phyloP scores from a whole-genome alignment of 768 basidiomycete genomes.

The Floccularia luteovirens region DNA sequence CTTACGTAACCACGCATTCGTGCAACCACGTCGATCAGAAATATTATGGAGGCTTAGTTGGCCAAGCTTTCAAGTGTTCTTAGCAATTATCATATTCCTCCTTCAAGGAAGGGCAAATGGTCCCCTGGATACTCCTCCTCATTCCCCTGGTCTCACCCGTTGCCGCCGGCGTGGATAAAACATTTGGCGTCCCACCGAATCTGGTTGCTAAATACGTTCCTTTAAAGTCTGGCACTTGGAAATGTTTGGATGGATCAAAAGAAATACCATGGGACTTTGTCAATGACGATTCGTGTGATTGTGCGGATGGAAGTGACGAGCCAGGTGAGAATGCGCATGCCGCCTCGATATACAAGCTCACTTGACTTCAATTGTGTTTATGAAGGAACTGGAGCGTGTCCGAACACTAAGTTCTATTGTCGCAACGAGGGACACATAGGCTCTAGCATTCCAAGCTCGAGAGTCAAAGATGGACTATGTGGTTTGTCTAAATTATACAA shows the following conservation, averaged over 20 bases:
- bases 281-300: slow-evolving; percentile 95
- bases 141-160: slow-evolving; percentile 31
- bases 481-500: slow-evolving; percentile 40
- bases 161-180: slow-evolving; percentile 37
- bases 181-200: slow-evolving; percentile 50
- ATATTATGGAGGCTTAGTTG: slow-evolving; percentile 10
- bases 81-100: slow-evolving; percentile 5
- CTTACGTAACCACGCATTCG: slow-evolving; percentile 14
- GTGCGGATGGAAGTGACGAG: slow-evolving; percentile 91
- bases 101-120: slow-evolving; percentile 38
- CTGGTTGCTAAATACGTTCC: slow-evolving; percentile 51
- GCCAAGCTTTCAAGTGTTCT: slow-evolving; percentile 17
- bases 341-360: slow-evolving; percentile 1
- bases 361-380: slow-evolving; percentile 5
- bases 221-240: slow-evolving; percentile 51
- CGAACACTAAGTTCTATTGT: slow-evolving; percentile 74
- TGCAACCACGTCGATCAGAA: too few species aligned
- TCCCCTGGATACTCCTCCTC: slow-evolving; percentile 43
- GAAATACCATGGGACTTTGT: slow-evolving; percentile 74
- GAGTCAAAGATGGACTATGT: slow-evolving; percentile 91
- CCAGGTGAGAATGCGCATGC: slow-evolving; percentile 65
- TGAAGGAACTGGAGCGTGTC: slow-evolving; percentile 80
- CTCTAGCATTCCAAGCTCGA: slow-evolving; percentile 63
- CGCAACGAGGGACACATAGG: slow-evolving; percentile 86
- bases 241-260: slow-evolving; percentile 75